Percentiles rank a stretch among this genome's conserved stretches.
Conservation (phyloP, 208 protist species). For the Trypanosoma rangeli region DNA sequence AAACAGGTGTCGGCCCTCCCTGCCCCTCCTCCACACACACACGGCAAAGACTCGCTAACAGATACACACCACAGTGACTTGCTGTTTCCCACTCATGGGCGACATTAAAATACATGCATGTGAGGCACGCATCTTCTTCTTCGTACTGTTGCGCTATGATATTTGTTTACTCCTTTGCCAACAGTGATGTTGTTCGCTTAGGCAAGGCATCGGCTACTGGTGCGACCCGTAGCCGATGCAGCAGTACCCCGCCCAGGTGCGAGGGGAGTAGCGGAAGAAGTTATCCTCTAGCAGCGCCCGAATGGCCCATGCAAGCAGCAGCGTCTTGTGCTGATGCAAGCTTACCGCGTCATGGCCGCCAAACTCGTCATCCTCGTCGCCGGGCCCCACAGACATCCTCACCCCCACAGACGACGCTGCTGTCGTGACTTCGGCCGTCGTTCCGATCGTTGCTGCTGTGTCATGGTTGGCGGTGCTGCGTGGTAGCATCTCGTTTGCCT, state of each 20-base stretch:
- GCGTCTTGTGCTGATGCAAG: constrained; percentile 52
- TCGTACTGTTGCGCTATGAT: background rate
- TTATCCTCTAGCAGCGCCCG: constrained; percentile 59
- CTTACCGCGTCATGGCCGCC: constrained; percentile 12
- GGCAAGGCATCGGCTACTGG: background rate
- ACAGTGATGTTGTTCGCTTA: background rate
- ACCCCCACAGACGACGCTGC: background rate
- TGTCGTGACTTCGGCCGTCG: background rate
- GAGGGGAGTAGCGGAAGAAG: constrained; percentile 69
- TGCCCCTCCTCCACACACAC: background rate
- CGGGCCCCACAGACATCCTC: background rate
- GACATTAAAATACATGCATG: background rate
- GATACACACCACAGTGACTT: background rate
- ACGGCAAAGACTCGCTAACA: background rate
- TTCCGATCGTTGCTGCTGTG: background rate
- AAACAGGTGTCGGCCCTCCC: background rate
- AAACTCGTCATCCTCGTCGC: constrained; percentile 10
- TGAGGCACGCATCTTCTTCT: background rate
- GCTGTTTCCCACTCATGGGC: background rate
- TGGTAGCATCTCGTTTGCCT: constrained; percentile 20
- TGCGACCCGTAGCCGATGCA: constrained; percentile 60
- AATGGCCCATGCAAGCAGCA: constrained; percentile 66
- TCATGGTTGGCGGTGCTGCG: background rate
- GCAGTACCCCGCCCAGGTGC: constrained; percentile 83
- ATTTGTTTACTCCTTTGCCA: too few relatives aligned